A percentile compares a stretch with the other conserved stretches of the same genome.
These are phyloP conservation scores for Cyathus pygmaeus DNA, from an alignment of 1,284 basidiomycete species.

Conservation along the genomic window DNA sequence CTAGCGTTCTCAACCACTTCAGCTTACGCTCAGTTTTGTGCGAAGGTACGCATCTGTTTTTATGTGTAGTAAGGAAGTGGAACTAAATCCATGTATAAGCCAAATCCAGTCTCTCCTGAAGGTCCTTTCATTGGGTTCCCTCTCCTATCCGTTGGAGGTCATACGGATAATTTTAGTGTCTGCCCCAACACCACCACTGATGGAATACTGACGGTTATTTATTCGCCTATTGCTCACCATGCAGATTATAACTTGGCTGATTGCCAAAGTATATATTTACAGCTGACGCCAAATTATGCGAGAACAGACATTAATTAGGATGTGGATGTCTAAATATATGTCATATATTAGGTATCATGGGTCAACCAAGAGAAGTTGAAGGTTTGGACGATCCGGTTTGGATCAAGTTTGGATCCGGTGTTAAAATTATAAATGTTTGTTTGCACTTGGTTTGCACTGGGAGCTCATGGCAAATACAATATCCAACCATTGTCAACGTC, in stretches of 20 bases:
- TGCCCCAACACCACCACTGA: constrained; percentile 19
- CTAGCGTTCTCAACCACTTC: not conserved
- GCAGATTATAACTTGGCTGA: constrained; percentile 7
- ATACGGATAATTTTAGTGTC: constrained; percentile 29
- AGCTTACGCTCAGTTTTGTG: constrained; percentile 13
- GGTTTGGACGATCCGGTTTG: too few species aligned
- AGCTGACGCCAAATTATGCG: not conserved
- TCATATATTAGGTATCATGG: too few species aligned
- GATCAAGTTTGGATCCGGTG: too few species aligned
- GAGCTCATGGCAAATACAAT: too few species aligned
- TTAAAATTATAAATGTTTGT: too few species aligned
- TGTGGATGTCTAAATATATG: too few species aligned
- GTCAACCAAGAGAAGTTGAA: too few species aligned
- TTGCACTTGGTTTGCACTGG: too few species aligned
- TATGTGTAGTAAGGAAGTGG: not conserved
- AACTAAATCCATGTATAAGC: constrained; percentile 8
- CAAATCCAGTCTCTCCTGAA: constrained; percentile 20
- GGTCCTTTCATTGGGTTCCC: constrained; percentile 27
- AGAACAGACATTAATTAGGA: too few species aligned
- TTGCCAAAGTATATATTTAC: not conserved
- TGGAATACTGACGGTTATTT: constrained; percentile 12
- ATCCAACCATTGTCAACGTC: too few species aligned
- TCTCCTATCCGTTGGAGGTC: constrained; percentile 21
- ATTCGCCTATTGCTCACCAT: constrained; percentile 13
- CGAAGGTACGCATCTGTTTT: constrained; percentile 10